Evolutionary conservation across 2,329 filamentous ascomycete species (phyloP).

Genomic region (Thielaviopsis ethacetica): DNA sequence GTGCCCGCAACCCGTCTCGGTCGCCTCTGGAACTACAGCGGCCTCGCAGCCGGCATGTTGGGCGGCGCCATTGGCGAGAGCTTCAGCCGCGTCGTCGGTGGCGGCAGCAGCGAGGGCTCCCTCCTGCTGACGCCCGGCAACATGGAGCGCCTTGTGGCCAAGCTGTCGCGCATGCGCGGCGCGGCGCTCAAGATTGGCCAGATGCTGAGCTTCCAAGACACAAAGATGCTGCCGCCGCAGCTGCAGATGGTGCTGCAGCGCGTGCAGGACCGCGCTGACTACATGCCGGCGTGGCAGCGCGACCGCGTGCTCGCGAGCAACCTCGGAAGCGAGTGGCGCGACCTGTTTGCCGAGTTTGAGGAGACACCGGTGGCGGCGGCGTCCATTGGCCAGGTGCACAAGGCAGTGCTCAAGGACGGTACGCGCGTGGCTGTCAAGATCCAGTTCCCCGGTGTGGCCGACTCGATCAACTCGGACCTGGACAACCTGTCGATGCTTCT

Average conservation of each 20-base stretch:
- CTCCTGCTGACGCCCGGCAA: constrained; percentile 78
- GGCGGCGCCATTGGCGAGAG: constrained; percentile 80
- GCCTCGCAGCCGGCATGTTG: constrained; percentile 87
- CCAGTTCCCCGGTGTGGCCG: constrained; percentile 89
- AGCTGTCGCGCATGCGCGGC: constrained; percentile 88
- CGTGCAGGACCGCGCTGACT: constrained; percentile 91
- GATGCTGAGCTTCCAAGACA: constrained; percentile 96
- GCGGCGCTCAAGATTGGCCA: constrained; percentile 95
- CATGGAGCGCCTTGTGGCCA: constrained; percentile 82
- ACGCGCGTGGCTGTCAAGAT: constrained; percentile 83
- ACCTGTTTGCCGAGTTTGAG: constrained; percentile 69
- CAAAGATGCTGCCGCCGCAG: constrained; percentile 76
- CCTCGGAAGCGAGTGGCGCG: constrained; percentile 69
- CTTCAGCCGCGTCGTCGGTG: constrained; percentile 62
- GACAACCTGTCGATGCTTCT: constrained; percentile 85
- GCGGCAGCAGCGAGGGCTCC: constrained; percentile 40
- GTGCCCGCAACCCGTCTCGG: constrained; percentile 80
- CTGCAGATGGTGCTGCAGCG: constrained; percentile 84
- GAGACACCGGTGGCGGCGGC: constrained; percentile 88
- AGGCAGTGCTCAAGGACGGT: constrained; percentile 59
- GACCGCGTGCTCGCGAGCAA: constrained; percentile 68
- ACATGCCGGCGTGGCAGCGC: constrained; percentile 90
- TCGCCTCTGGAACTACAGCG: constrained; percentile 86
- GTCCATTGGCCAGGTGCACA: constrained; percentile 93
- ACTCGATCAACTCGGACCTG: constrained; percentile 91